A percentile compares a stretch with the other conserved stretches of the same genome.
Conservation (phyloP, 768 basidiomycete genomes). For the Zangia roseola region DNA sequence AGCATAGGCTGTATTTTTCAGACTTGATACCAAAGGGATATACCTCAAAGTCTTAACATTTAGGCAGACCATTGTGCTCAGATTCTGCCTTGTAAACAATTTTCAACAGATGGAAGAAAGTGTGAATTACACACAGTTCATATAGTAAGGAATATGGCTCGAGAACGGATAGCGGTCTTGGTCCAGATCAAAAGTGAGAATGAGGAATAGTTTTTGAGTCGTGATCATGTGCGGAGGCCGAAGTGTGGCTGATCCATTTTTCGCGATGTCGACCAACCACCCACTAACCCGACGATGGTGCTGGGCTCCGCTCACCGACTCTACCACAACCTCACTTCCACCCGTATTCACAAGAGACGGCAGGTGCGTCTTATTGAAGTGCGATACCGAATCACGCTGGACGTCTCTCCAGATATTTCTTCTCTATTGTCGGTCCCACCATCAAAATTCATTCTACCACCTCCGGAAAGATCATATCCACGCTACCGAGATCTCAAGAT, state of each 20-base stretch:
- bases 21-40: no score
- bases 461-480: slow-evolving; percentile 79
- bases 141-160: no score
- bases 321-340: slow-evolving; percentile 58
- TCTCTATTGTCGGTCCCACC: slow-evolving; percentile 76
- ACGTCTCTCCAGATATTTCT: slow-evolving; percentile 69
- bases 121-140: no score
- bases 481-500: slow-evolving; percentile 57
- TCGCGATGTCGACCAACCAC: slow-evolving; percentile 6
- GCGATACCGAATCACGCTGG: slow-evolving; percentile 11
- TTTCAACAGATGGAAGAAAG: no score
- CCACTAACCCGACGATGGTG: slow-evolving; percentile 36
- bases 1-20: no score
- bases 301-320: slow-evolving; percentile 73
- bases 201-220: no score
- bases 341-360: slow-evolving; percentile 89
- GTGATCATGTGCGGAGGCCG: slow-evolving; percentile 15
- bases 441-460: slow-evolving; percentile 83
- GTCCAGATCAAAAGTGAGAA: no score
- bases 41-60: no score
- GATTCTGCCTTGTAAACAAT: no score
- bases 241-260: slow-evolving; percentile 25
- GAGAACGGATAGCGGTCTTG: no score
- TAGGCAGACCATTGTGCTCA: no score
- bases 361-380: slow-evolving; percentile 48